Base-by-base conservation (phyloP, 305 asterid species). In the Fraxinus sp. region DNA sequence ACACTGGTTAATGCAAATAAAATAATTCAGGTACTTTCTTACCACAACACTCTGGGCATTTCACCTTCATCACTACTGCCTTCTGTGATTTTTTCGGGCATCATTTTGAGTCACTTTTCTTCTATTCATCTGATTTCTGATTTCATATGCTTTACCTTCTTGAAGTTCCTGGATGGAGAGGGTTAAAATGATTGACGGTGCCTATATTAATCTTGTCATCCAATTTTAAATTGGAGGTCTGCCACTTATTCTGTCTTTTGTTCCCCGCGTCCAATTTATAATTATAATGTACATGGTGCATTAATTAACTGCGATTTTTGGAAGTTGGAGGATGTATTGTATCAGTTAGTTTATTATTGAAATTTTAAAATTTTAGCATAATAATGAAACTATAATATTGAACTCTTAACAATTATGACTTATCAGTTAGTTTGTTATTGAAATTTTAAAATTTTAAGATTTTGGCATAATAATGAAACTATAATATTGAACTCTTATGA, bases 1-100 rank as follows among this genome's bases (percentile, higher is more conserved):
- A 57, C 86, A 79, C 86, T 84, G 55, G 37, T 89, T 59, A 87
- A 82, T 92, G 86, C 92, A 81, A 91, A 88, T 85, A 92, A 89
- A 88, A 89, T 88, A 81, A 70, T 88, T 83, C 91, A 84, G 89
- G 94, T 89, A 75, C 80, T 78, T 79, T 57, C 20, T 57, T 57
- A 72, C 49, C 64, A 43, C 75, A 28, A 52, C 64, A 85, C 26
- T 72, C 75, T 37, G 33, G 33, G 59, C 81, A 75, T 41, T 76
- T 64, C 52, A 79, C 46, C 77, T 32, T 72, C 46, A 71, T 39
- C 13, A 66, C 82, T 79, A 64, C 77, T 83, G 37, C 73, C 39
- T 35, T 24, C 71, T 70, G 43, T 77, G 57, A 11, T 59, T 28
- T 72, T 73, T 75, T 39, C 24, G 79, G 43, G 64, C 81, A 82